Evolutionary conservation across 371 early-diverging fungal species (phyloP).

Genomic region (Rhizopus delemar): DNA sequence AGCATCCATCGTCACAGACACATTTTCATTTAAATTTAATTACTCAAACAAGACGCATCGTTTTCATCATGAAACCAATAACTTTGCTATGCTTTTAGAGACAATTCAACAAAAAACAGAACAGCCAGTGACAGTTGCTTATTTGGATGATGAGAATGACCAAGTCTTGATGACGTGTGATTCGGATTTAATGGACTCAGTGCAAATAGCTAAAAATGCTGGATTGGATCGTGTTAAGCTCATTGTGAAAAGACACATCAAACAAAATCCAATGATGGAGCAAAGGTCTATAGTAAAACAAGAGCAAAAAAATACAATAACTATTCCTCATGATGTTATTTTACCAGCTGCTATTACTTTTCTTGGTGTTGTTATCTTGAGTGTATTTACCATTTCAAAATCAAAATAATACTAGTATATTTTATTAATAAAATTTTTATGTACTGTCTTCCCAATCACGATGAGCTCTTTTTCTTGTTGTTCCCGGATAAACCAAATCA

Average conservation of each 20-base stretch:
- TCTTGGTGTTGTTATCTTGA: conserved; percentile 55
- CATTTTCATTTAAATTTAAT: conserved; percentile 79
- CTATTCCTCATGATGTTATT: conserved; percentile 11
- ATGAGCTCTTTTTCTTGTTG: conserved; percentile 38
- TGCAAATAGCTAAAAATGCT: conserved; percentile 71
- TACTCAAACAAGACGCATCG: conserved; percentile 70
- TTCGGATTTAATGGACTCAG: conserved; percentile 78
- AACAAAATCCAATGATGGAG: neutral
- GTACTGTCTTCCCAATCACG: conserved; percentile 34
- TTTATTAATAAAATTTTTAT: conserved; percentile 13
- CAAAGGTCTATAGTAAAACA: neutral
- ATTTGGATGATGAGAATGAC: conserved; percentile 88
- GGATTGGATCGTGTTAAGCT: conserved; percentile 75
- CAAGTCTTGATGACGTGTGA: conserved; percentile 72
- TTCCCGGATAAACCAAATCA: conserved; percentile 24
- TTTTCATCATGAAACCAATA: conserved; percentile 58
- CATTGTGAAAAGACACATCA: conserved; percentile 35
- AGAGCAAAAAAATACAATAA: no score
- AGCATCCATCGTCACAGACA: conserved; percentile 26
- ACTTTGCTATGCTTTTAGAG: conserved; percentile 51
- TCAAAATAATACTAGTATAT: conserved; percentile 16
- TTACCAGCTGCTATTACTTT: conserved; percentile 62
- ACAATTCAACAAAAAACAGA: conserved; percentile 46
- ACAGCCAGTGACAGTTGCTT: conserved; percentile 61
- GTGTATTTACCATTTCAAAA: conserved; percentile 56